Conservation (phyloP, 129 eudicot genomes). For the Tagetes erecta region DNA sequence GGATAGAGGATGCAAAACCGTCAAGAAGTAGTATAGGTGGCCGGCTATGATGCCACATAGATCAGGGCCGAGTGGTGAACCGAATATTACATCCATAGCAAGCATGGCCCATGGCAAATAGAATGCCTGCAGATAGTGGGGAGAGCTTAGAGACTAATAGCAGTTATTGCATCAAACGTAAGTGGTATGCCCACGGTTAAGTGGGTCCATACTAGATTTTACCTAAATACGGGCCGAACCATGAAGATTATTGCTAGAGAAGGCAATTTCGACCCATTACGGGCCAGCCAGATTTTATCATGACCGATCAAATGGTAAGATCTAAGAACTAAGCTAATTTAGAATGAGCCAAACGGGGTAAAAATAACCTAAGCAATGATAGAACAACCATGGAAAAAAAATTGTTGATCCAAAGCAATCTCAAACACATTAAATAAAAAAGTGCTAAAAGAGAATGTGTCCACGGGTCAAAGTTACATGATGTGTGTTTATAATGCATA, state of each 20-base stretch:
- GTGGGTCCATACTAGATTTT: neutral
- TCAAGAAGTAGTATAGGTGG: constrained; percentile 74
- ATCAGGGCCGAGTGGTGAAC: constrained; percentile 70
- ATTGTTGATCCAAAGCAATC: too few relatives aligned
- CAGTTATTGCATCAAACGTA: neutral
- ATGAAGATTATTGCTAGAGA: neutral
- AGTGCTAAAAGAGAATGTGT: too few relatives aligned
- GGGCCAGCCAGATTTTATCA: neutral
- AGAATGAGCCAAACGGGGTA: too few relatives aligned
- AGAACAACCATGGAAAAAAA: too few relatives aligned
- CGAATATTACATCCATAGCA: constrained; percentile 76
- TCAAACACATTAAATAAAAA: too few relatives aligned
- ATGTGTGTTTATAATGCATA: too few relatives aligned
- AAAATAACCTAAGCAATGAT: too few relatives aligned
- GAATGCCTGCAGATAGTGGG: constrained; percentile 55
- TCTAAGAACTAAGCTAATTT: too few relatives aligned
- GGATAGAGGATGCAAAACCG: constrained; percentile 82
- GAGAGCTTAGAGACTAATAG: neutral
- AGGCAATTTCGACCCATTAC: neutral
- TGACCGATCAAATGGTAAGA: too few relatives aligned
- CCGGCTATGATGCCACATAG: constrained; percentile 78
- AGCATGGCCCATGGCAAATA: constrained; percentile 95
- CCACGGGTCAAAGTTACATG: too few relatives aligned
- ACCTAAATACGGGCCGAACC: neutral
- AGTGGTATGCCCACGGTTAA: neutral